phyloP scores from a whole-genome alignment of 306 rosid species.

The Ochetophila trinervis region DNA sequence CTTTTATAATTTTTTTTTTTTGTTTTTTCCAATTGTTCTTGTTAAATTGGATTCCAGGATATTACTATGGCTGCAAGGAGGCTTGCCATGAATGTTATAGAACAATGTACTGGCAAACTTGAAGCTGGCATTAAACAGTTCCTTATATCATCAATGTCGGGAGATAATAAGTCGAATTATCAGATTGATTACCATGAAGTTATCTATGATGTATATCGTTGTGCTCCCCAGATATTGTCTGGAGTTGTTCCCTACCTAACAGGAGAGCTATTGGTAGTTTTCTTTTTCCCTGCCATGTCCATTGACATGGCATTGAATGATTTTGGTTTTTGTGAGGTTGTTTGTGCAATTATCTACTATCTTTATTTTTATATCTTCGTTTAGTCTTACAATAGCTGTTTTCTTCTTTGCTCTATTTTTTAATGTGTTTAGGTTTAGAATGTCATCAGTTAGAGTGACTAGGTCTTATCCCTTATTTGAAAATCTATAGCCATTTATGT shows the following conservation, averaged over 20 bases:
- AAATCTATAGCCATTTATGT: no score
- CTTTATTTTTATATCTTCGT: not conserved
- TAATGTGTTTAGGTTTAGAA: not conserved
- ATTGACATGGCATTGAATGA: not conserved
- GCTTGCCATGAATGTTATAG: slow-evolving; percentile 97
- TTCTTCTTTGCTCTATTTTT: not conserved
- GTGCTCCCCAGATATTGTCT: slow-evolving; percentile 76
- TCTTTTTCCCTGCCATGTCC: not conserved
- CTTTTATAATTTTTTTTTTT: not conserved
- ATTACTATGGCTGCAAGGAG: slow-evolving; percentile 81
- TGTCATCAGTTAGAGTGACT: not conserved
- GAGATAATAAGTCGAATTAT: slow-evolving; percentile 62
- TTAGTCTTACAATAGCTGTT: not conserved
- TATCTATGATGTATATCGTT: slow-evolving; percentile 84
- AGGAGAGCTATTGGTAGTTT: slow-evolving; percentile 91
- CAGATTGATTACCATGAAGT: slow-evolving; percentile 73
- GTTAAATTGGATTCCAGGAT: slow-evolving; percentile 55
- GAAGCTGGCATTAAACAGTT: slow-evolving; percentile 80
- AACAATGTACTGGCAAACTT: slow-evolving; percentile 74
- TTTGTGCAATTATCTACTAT: not conserved
- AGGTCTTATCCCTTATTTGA: not conserved
- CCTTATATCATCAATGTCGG: slow-evolving; percentile 85
- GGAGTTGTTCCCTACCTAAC: slow-evolving; percentile 87
- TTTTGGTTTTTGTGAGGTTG: not conserved
- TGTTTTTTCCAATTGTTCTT: slow-evolving; percentile 5